Conservation (phyloP, 129 eudicot genomes). For the Helianthus annuus region HanXRQr2.0-SUNRISE NC_035442.2:157556149-157556648, state of each 20-base stretch:
- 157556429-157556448: neutral
- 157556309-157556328: constrained; percentile 38
- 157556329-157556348: constrained; percentile 14
- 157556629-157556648: no score
- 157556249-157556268: constrained; percentile 26
- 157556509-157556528: no score
- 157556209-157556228: constrained; percentile 28
- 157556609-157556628: no score
- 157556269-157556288: constrained; percentile 40
- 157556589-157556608: no score
- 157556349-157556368: neutral
- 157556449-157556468: neutral
- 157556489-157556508: neutral
- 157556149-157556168: constrained; percentile 5
- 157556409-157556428: neutral
- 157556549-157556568: no score
- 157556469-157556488: neutral
- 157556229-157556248: constrained; percentile 2
- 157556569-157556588: no score
- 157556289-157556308: constrained; percentile 56
- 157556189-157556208: constrained; percentile 21
- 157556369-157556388: constrained; percentile 25
- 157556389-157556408: neutral
- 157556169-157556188: neutral
- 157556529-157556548: no score